A percentile compares a stretch with the other conserved stretches of the same genome.
phyloP scores from a whole-genome alignment of 768 basidiomycete genomes.

The Asterophora parasitica region DNA sequence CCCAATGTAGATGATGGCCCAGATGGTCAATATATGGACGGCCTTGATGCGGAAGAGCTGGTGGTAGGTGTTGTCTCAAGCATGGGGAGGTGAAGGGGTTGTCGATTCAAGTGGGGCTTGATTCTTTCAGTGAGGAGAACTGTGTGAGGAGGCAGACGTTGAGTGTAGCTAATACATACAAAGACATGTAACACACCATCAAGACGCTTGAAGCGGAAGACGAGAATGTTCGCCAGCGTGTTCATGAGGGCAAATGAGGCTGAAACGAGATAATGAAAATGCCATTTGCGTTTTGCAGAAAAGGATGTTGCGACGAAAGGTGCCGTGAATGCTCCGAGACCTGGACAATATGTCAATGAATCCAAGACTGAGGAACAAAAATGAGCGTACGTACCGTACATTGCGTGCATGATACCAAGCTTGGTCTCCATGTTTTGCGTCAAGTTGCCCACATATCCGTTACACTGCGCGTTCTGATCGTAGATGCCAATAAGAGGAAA shows the following conservation, averaged over 20 bases:
- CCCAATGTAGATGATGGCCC: constrained; percentile 45
- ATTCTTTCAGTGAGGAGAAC: constrained; percentile 18
- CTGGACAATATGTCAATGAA: constrained; percentile 4
- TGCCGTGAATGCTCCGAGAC: constrained; percentile 45
- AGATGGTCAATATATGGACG: constrained; percentile 44
- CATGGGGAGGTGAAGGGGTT: neutral
- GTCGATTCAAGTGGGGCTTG: constrained; percentile 23
- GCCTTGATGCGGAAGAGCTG: constrained; percentile 40
- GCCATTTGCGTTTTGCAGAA: constrained; percentile 46
- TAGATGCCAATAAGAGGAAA: neutral
- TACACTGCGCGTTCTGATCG: constrained; percentile 47
- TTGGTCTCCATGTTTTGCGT: constrained; percentile 39
- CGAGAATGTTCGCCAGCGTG: constrained; percentile 15
- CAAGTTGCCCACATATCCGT: constrained; percentile 47
- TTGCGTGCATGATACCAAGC: constrained; percentile 49
- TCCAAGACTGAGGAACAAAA: neutral
- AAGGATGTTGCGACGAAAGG: constrained; percentile 69
- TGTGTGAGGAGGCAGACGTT: neutral
- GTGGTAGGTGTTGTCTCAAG: constrained; percentile 30
- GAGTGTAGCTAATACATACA: neutral
- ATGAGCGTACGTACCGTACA: constrained; percentile 35
- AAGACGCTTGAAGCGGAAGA: constrained; percentile 24
- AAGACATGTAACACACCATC: constrained; percentile 20
- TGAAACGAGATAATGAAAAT: constrained; percentile 57
- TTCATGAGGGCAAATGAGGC: constrained; percentile 46